Conservation (phyloP, 345 rosid species). For the Garcia nutans region DNA sequence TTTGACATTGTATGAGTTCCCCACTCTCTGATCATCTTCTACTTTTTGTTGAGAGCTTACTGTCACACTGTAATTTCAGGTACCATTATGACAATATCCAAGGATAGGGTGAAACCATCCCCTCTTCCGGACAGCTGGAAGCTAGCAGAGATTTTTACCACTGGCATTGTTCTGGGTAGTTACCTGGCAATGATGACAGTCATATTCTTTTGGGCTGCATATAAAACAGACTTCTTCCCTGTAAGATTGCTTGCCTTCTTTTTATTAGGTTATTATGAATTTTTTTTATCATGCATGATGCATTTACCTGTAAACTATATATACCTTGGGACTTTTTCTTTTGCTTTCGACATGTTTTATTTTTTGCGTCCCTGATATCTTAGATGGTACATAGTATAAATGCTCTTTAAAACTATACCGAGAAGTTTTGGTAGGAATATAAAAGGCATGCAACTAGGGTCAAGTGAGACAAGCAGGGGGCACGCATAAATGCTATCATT, state of each 20-base stretch:
- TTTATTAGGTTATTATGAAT: constrained; percentile 4
- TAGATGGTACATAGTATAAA: too few relatives aligned
- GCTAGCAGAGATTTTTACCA: constrained; percentile 86
- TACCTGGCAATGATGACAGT: constrained; percentile 99
- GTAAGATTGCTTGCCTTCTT: constrained; percentile 40
- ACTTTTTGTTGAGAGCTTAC: constrained; percentile 16
- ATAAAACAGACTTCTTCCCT: constrained; percentile 90
- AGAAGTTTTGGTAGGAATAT: background rate
- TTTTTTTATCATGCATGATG: constrained; percentile 4
- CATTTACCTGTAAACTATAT: background rate
- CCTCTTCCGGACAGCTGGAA: constrained; percentile 99
- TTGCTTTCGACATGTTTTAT: too few relatives aligned
- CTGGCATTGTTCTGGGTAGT: constrained; percentile 87
- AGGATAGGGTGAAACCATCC: constrained; percentile 98
- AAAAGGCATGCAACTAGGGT: background rate
- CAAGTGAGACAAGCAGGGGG: background rate
- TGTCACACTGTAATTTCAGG: constrained; percentile 47
- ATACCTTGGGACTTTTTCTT: background rate
- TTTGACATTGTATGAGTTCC: background rate
- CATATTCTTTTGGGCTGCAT: constrained; percentile 96
- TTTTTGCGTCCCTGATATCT: too few relatives aligned
- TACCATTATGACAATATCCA: constrained; percentile 97
- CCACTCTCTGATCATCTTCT: background rate
- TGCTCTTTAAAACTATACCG: background rate
- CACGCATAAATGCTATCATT: background rate